Base-by-base conservation (phyloP, 202 grass and related monocot genomes). In the Bolboschoenoplectus hybrid region DNA sequence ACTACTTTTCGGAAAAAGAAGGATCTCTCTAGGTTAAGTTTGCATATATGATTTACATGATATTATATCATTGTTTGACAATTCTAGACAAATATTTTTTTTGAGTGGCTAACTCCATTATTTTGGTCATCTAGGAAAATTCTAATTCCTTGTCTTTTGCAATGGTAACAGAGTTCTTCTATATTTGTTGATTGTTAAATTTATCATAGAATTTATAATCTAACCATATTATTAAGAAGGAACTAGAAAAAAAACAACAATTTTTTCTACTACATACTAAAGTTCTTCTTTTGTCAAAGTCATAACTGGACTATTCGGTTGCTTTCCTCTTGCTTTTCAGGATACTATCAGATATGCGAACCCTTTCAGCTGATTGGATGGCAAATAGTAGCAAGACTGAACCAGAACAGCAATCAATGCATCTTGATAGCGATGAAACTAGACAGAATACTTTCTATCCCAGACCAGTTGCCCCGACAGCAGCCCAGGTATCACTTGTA, bases 1-100 rank as follows among this genome's bases (percentile, higher is more conserved):
- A 95, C 96, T 85, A 92, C 96, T 88, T 98, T 98, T 80, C 92
- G 93, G 61, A 98, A 98, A 89, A 98, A 98, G 84, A 95, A 98
- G 45, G 96, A 95, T 39, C 87, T 98, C 84, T 95, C 96, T 74
- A 92, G 96, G 96, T 98, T 91, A 92, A 44, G 81, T 88, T 34
- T 92, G 63, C 84, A 16, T 50, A 83, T 58, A 34, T 17, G 13
- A 57, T 57, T 50, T 58, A 32, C 43, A 72, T 16, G 40, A 19
- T 46, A 79, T 79, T 8, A 79, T 79, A 35, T 9, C 7, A 57
- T 79, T 58, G 32, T 58, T 74, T 74, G 19, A 34, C 9, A 51
- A 74, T 51, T 45, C n/a, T 74, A 50, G 46, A 74, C 2, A 11
- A 74, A 32, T 1, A 51, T 51, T 74, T 74, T 73, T 74, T 51